Evolutionary conservation across 495 filamentous ascomycete species (phyloP), one percentile per base, ranked within the genome.

Genomic region (Polyplosphaeria fusca): DNA sequence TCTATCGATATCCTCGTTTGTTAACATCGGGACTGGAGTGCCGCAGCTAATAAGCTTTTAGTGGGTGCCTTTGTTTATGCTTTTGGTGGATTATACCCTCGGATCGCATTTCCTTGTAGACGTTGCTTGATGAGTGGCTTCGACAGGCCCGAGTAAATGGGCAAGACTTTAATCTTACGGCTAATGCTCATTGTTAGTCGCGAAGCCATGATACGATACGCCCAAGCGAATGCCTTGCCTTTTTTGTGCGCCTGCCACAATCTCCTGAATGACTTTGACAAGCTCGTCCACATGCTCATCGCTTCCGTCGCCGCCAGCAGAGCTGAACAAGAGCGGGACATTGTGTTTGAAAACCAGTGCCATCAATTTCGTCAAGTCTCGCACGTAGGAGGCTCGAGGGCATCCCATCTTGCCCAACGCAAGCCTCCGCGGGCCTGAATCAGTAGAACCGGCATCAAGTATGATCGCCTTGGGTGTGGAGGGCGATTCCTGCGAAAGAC

Each of bases 381-480:
- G 52, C 11, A 63, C 55, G 55, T 79, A 79, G 0, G 71, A 49
- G 1, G 64, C 58, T 13, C 72, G 66, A 0, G 67, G 67, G 1
- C 37, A 52, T 2, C 71, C 73, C 59, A 71, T 70, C 12, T 47
- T 54, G 2, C 69, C 70, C n/a, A 76, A 50, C 7, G 69, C 77
- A 1, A 80, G 70, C 53, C 74, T 74, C 5, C 64, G 66, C 0
- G 77, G 77, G 1, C 77, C 77, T 19, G 67, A 63, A 54, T 80
- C 77, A 0, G 76, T 80, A 2, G 75, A 78, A 1, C 77, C 77
- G 37, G 69, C 70, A 57, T 80, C 77, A 7, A 77, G 54, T 16
- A 80, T 77, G 30, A 80, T 69, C 13, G 76, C 77, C 2, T 67
- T 70, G 1, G 71, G 70, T 2, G 40, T 27, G 32, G 20, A 27